These are phyloP conservation scores for Cercis canadensis DNA, from an alignment of 306 rosid genomes.

Conservation along the genomic window DNA sequence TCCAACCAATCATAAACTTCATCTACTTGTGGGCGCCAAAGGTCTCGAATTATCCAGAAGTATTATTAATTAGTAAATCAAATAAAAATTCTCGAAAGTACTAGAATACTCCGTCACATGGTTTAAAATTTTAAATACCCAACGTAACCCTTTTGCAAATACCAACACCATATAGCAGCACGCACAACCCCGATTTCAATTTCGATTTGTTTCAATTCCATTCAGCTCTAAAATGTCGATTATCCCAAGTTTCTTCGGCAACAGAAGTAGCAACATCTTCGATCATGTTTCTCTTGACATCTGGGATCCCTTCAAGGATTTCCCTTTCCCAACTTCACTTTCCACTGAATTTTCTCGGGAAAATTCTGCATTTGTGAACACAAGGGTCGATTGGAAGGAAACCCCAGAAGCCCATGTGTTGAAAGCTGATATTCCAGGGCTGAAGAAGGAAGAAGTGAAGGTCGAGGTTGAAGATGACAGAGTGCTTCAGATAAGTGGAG, in stretches of 20 bases:
- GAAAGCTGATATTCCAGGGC: neutral
- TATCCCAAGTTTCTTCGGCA: conserved; percentile 1
- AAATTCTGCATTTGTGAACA: conserved; percentile 2
- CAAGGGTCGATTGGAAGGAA: conserved; percentile 6
- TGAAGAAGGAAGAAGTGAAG: conserved; percentile 2
- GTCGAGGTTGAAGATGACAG: conserved; percentile 3
- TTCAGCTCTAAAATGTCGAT: neutral
- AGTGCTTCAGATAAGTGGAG: conserved; percentile 6
- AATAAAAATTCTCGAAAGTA: too few relatives aligned
- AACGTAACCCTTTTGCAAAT: too few relatives aligned
- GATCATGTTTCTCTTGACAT: neutral
- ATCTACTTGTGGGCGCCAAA: too few relatives aligned
- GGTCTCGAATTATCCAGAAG: too few relatives aligned
- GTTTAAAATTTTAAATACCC: too few relatives aligned
- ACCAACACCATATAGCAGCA: too few relatives aligned
- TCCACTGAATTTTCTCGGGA: conserved; percentile 1
- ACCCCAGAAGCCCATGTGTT: conserved; percentile 12
- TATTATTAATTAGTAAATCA: too few relatives aligned
- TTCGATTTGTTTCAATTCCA: too few relatives aligned
- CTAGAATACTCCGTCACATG: too few relatives aligned
- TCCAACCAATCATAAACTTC: too few relatives aligned
- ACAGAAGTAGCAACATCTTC: neutral
- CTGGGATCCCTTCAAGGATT: conserved; percentile 19
- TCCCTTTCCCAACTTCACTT: neutral
- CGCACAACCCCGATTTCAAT: too few relatives aligned